Percentiles rank a stretch among this genome's conserved stretches.
These are phyloP conservation scores for Daldinia vernicosa DNA, from an alignment of 495 filamentous ascomycete species.

Conservation along the genomic window DNA sequence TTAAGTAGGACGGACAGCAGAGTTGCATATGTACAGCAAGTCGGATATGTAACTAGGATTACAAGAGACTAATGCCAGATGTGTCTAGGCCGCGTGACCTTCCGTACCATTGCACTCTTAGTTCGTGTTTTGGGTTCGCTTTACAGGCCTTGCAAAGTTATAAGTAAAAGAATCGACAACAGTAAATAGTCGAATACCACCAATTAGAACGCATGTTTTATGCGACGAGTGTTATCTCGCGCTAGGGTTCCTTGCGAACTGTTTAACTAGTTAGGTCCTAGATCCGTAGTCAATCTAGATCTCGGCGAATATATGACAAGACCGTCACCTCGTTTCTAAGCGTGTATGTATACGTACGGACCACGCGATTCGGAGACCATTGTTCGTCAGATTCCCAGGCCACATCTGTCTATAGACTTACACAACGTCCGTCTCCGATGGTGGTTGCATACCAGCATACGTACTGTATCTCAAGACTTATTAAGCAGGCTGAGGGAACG, in stretches of 20 bases:
- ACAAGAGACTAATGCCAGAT: conserved; percentile 21
- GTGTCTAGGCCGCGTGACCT: conserved; percentile 39
- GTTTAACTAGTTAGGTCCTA: conserved; percentile 26
- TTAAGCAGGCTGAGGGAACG: not conserved
- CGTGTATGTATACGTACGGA: conserved; percentile 16
- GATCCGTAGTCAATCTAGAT: conserved; percentile 39
- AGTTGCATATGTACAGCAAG: conserved; percentile 33
- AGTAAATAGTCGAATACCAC: conserved; percentile 46
- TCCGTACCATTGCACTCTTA: conserved; percentile 26
- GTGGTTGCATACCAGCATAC: not conserved
- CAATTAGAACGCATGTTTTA: conserved; percentile 47
- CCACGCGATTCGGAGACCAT: conserved; percentile 10
- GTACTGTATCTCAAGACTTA: not conserved
- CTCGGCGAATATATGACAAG: conserved; percentile 40
- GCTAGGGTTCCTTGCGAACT: conserved; percentile 35
- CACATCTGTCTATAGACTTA: not conserved
- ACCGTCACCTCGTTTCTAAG: conserved; percentile 18
- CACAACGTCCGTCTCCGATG: not conserved
- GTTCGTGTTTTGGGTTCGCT: conserved; percentile 6
- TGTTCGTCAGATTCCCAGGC: not conserved
- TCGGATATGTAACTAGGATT: conserved; percentile 22
- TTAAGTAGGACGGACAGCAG: conserved; percentile 20
- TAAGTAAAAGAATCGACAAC: conserved; percentile 58
- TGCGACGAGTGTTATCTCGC: conserved; percentile 48
- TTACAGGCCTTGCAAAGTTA: conserved; percentile 34